Conservation (phyloP, 352 stramenopile genomes). For the Nothophytophthora sp. region DNA sequence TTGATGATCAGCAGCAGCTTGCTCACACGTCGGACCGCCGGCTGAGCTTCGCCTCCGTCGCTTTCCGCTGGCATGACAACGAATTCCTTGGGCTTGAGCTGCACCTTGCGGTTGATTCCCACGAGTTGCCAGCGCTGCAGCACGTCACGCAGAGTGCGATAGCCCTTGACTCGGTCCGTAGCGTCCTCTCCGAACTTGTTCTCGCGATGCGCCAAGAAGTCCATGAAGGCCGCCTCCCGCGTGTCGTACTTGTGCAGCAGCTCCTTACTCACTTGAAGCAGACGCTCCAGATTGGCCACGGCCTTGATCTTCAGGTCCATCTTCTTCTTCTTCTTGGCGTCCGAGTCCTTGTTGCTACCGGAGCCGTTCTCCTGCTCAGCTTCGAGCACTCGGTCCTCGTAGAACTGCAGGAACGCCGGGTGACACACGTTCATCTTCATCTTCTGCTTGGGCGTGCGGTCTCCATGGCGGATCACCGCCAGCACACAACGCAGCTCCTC, state of each 20-base stretch:
- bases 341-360: slow-evolving; percentile 11
- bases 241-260: slow-evolving; percentile 69
- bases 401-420: slow-evolving; percentile 88
- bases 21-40: slow-evolving; percentile 34
- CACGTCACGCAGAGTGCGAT: slow-evolving; percentile 93
- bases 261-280: slow-evolving; percentile 80
- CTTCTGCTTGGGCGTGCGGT: slow-evolving; percentile 99
- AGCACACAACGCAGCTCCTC: slow-evolving; percentile 99
- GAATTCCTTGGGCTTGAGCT: slow-evolving; percentile 88
- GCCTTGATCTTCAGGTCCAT: slow-evolving; percentile 90
- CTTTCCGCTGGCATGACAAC: slow-evolving; percentile 23
- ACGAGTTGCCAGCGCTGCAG: slow-evolving; percentile 96
- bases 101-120: slow-evolving; percentile 99
- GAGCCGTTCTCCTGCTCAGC: slow-evolving; percentile 29
- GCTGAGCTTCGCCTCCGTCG: slow-evolving; percentile 34
- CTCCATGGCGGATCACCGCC: slow-evolving; percentile 98
- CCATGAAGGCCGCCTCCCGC: slow-evolving; percentile 56
- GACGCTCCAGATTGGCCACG: slow-evolving; percentile 72
- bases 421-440: slow-evolving; percentile 96
- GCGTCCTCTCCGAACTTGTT: slow-evolving; percentile 59
- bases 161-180: slow-evolving; percentile 79
- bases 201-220: slow-evolving; percentile 69
- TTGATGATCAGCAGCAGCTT: slow-evolving; percentile 99
- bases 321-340: slow-evolving; percentile 50
- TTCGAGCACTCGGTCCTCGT: slow-evolving; percentile 54